Evolutionary conservation across 1,284 basidiomycete genomes (phyloP), one percentile per base, ranked within the genome.

Genomic region (Hymenochaete sp.): DNA sequence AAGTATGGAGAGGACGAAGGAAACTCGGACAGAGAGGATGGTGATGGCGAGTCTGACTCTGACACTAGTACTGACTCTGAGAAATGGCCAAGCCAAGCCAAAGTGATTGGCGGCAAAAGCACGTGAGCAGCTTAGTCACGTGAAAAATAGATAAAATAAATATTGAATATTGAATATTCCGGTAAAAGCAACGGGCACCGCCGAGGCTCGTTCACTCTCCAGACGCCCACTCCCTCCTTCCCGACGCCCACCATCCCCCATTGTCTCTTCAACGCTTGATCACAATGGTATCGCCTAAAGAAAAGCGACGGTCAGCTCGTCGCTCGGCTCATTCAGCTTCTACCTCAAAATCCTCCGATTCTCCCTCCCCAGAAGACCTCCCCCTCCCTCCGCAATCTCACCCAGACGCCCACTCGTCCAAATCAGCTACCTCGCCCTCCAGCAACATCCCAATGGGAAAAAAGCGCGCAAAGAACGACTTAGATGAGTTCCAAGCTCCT

Each of bases 301-400:
- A 85, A 63, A 79, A 80, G 44, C 71, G 83, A 54, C 79, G 83
- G 53, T 85, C 83, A 53, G 79, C 79, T 31, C 69, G 82, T 53
- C 82, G 82, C 44, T 79, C 80, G 52, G 73, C 68, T 13, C 78
- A 76, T 47, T 79, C 80, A 41, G 81, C 77, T 26, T 78, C 73
- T 59, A 68, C 73, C 49, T 80, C 79, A 38, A 82, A 83, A 62
- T 85, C 84, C 29, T 81, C 82, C 55, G 79, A 82, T 62, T 84
- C 82, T n/a, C 63, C 72, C 57, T 61, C 69, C 61, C 62, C 77
- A 57, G 76, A 80, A 49, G 58, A 64, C 47, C 57, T 61, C 43
- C 66, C 66, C 44, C 67, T 64, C 55, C 57, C 62, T 48, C 38
- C 42, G 27, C 42, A 27, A 19, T 27, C 49, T 29, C 26, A 43